Evolutionary conservation across 192 early-diverging fungal genomes (phyloP).

Genomic region (Rhizophagus sp.): DNA sequence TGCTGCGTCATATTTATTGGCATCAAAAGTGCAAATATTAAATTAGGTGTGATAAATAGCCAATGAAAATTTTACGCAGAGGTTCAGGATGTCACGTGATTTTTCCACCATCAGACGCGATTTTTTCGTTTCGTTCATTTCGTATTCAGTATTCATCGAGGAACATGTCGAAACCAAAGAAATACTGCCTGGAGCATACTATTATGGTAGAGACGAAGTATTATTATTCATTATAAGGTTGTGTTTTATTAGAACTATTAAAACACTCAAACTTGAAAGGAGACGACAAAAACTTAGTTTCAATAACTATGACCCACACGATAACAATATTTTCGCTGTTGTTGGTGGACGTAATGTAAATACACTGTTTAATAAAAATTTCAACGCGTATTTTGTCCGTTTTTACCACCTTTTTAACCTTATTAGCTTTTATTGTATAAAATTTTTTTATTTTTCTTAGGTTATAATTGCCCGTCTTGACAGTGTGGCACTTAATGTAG

Average conservation of each 20-base stretch:
- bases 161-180: neutral
- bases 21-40: too few species aligned
- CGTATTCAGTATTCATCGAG: neutral
- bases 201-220: neutral
- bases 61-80: too few species aligned
- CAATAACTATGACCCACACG: neutral
- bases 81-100: too few species aligned
- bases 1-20: too few species aligned
- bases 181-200: neutral
- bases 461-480: neutral
- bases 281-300: conserved; percentile 23
- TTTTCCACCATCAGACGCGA: too few species aligned
- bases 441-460: neutral
- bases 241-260: neutral
- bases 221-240: neutral
- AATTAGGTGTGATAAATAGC: too few species aligned
- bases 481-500: neutral
- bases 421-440: neutral
- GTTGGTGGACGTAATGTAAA: conserved; percentile 22
- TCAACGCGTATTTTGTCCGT: neutral
- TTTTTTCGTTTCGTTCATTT: too few species aligned
- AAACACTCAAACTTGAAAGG: conserved; percentile 16
- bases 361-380: neutral
- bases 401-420: neutral
- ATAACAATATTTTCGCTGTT: conserved; percentile 5